Conservation (phyloP, 495 filamentous ascomycete genomes). For the Daldinia bambusicola region DNA sequence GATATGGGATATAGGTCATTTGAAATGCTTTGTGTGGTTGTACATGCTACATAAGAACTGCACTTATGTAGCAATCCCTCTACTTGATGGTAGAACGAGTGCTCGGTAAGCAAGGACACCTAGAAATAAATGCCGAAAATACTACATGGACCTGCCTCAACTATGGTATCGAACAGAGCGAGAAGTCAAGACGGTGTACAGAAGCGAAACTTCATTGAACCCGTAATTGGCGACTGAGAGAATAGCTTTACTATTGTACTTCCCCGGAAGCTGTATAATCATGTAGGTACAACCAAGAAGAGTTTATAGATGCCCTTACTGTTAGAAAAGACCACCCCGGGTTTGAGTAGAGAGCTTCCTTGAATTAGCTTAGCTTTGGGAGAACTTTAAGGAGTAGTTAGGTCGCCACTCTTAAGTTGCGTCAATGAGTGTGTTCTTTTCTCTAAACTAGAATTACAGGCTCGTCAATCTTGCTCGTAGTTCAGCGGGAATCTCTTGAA, state of each 20-base stretch:
- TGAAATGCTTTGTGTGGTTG: not conserved
- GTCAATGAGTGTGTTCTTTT: no score
- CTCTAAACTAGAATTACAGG: no score
- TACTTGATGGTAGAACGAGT: not conserved
- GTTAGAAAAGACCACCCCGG: no score
- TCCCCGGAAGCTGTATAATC: not conserved
- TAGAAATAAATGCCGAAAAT: conserved; percentile 1
- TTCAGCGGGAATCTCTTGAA: no score
- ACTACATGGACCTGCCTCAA: not conserved
- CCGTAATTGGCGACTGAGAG: not conserved
- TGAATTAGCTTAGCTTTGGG: no score
- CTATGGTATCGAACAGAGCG: not conserved
- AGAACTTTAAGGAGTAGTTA: no score
- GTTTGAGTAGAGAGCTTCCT: no score
- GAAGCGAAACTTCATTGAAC: not conserved
- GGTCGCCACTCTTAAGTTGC: no score
- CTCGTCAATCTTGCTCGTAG: no score
- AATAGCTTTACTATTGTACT: not conserved
- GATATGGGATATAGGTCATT: conserved; percentile 6
- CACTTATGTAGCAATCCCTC: conserved; percentile 7
- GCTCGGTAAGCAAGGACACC: not conserved
- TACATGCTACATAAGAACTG: conserved; percentile 3
- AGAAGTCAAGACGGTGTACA: not conserved
- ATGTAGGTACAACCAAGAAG: no score
- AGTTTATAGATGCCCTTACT: no score